Percentiles rank a stretch among this genome's conserved stretches.
Conservation (phyloP, 176 grass and related monocot species). For the Aegilops bicornis region DNA sequence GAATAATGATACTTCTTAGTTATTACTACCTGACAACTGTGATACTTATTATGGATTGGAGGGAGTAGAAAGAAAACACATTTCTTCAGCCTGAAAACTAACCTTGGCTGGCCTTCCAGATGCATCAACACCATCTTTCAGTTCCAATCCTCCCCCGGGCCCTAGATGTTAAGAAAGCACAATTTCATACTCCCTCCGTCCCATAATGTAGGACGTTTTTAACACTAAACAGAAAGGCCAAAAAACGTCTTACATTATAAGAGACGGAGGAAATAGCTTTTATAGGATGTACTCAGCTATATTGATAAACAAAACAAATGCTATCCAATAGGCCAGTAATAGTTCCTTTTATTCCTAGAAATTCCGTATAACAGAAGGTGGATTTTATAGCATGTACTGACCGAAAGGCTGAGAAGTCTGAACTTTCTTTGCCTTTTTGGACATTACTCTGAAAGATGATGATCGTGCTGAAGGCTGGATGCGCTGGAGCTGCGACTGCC, state of each 20-base stretch:
- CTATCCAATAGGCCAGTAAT: not conserved
- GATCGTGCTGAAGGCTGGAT: constrained; percentile 7
- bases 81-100: not conserved
- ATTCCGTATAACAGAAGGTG: not conserved
- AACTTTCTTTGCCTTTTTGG: constrained; percentile 62
- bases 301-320: not conserved
- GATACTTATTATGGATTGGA: too few relatives aligned
- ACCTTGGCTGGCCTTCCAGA: constrained; percentile 70
- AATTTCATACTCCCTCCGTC: too few relatives aligned
- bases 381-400: constrained; percentile 25
- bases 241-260: too few relatives aligned
- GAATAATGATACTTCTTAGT: not conserved
- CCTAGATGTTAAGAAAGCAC: constrained; percentile 33
- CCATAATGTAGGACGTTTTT: too few relatives aligned
- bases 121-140: constrained; percentile 50
- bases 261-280: too few relatives aligned
- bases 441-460: constrained; percentile 37
- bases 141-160: constrained; percentile 46
- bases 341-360: not conserved
- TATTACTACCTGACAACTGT: too few relatives aligned
- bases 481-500: not conserved
- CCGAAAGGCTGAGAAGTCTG: constrained; percentile 51
- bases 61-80: not conserved
- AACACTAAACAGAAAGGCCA: too few relatives aligned
- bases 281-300: not conserved